Evolutionary conservation across 257 asterid genomes (phyloP), one percentile per base, ranked within the genome.

Genomic region (Rehmannia glutinosa): DNA sequence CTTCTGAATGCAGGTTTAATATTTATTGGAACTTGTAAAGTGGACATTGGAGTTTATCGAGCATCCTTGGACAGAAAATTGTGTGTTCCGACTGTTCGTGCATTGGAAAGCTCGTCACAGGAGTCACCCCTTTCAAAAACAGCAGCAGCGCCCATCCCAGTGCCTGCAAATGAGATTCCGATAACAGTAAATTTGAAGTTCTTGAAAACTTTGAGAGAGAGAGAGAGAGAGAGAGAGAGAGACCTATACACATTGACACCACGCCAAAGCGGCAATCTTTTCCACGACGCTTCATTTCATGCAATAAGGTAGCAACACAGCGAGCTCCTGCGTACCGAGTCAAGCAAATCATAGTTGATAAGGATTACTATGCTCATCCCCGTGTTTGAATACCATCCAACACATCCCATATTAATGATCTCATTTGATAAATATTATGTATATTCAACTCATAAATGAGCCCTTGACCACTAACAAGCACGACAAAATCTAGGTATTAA

Each of bases 91-190:
- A 78, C 73, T 6, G 69, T 74, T 8, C 90, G 86, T 9, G 82
- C 84, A 64, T 88, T 90, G 76, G 76, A 23, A 24, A 88, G 88
- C 72, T 81, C 99, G 39, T 90, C 99, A 27, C 96, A 93, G 8
- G 97, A 75, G 68, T 93, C 97, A 0, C 99, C 99, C 77, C 99
- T 81, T 73, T 90, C 97, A 33, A 93, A 93, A 33, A 93, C 97
- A 58, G 92, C 99, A 32, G 99, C 99, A 59, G 99, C 99, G 6
- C 97, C 99, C 99, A 93, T 90, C 19, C 99, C 99, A 0, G 99
- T 93, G 80, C 99, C 98, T 92, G 87, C 67, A 68, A 30, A 10
- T 35, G 32, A 74, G 49, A 56, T 47, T 6, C 33, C 28, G 50
- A 9, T 46, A 35, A 20, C 17, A 11, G 32, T 51, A 11, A 51